Base-by-base conservation (phyloP, 495 filamentous ascomycete genomes). In the Talaromyces liani region DNA sequence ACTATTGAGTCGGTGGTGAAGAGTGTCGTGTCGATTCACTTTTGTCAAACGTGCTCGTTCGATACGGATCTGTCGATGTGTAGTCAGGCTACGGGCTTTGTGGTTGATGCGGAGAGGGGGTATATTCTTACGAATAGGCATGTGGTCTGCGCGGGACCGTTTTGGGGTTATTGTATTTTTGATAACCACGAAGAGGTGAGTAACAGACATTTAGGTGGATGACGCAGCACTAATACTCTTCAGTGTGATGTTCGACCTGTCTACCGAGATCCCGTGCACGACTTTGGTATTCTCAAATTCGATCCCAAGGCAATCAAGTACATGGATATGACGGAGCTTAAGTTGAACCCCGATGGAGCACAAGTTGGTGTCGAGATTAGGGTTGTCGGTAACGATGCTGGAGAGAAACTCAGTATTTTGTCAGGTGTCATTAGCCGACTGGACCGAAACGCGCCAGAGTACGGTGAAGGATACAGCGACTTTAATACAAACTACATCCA, bases 401-500 rank as follows among this genome's bases (percentile, higher is more conserved):
- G 94, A 57, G 94, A 99, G 72, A 99, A 99, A 80, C 86, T 99
- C 62, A 96, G 92, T 77, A 99, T 99, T 69, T 80, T 98, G 39
- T 98, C 95, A 12, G 94, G 94, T 65, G 93, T 99, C 29, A 99
- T 99, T 70, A 96, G 91, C 80, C 85, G 94, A 63, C 78, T 98
- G 63, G 94, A 99, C 68, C 84, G 94, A 60, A 99, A 99, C 74
- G 94, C 94, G 5, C 94, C 94, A 6, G 94, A 99, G 68, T 99
- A 99, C 67, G 93, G 94, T 39, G 94, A 98, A 65, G 94, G 94
- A 2, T 99, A 99, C 74, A 93, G 93, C 74, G 94, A 99, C 71
- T 99, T 99, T 81, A 99, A 98, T 71, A 98, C 94, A 36, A 97
- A 97, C 73, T 99, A 99, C 75, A 98, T 98, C 65, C 94, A 99